phyloP scores from a whole-genome alignment of 495 filamentous ascomycete species.

The Chaetomium tenue region DNA sequence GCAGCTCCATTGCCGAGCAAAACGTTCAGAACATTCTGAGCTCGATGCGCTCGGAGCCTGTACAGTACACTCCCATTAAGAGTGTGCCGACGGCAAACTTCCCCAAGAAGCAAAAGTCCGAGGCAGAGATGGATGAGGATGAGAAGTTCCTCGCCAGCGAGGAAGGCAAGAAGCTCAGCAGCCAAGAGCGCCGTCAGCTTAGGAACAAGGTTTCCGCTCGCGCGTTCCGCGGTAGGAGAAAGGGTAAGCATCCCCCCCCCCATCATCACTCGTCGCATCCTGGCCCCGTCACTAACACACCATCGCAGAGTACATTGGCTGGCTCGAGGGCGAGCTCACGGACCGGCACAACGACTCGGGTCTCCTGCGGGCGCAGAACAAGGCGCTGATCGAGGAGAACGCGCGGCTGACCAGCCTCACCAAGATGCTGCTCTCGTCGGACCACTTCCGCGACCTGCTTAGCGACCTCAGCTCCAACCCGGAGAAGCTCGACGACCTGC shows the following conservation, averaged over 20 bases:
- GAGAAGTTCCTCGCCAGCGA: slow-evolving; percentile 90
- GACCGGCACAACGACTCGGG: slow-evolving; percentile 64
- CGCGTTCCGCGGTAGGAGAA: slow-evolving; percentile 91
- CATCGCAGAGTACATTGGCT: slow-evolving; percentile 80
- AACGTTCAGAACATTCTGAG: slow-evolving; percentile 80
- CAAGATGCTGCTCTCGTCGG: slow-evolving; percentile 78
- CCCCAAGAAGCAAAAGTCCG: slow-evolving; percentile 69
- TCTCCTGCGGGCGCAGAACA: slow-evolving; percentile 70
- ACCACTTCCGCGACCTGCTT: slow-evolving; percentile 80
- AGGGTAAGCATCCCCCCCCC: slow-evolving; percentile 61
- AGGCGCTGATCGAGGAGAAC: slow-evolving; percentile 74
- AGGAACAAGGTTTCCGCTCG: slow-evolving; percentile 98
- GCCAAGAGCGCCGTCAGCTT: slow-evolving; percentile 89
- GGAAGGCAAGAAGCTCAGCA: slow-evolving; percentile 94
- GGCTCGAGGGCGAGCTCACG: slow-evolving; percentile 84
- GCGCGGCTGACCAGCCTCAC: slow-evolving; percentile 72
- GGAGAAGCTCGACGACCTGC: slow-evolving; percentile 18
- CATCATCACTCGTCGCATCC: not conserved
- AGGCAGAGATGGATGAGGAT: slow-evolving; percentile 98
- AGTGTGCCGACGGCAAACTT: slow-evolving; percentile 35
- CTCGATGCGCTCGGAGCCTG: slow-evolving; percentile 71
- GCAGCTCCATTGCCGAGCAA: slow-evolving; percentile 73
- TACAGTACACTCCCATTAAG: slow-evolving; percentile 46
- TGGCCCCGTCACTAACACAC: slow-evolving; percentile 45
- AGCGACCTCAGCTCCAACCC: slow-evolving; percentile 59